phyloP scores from a whole-genome alignment of 371 early-diverging fungal species.

The Mortierella sp. region DNA sequence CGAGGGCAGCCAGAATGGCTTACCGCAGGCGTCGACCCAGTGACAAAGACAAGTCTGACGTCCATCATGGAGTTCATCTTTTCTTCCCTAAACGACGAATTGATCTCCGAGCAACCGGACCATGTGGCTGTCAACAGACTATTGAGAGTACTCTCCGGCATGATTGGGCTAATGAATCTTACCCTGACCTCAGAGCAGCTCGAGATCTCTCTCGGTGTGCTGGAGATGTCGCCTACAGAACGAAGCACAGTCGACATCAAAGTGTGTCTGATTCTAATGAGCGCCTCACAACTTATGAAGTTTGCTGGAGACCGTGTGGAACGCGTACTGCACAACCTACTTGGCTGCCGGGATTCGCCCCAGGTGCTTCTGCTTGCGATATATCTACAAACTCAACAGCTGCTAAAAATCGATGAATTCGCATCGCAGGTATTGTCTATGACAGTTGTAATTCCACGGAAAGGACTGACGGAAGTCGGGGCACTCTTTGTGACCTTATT shows the following conservation, averaged over 20 bases:
- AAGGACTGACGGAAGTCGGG: constrained; percentile 35
- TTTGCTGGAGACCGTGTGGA: constrained; percentile 21
- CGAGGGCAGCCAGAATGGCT: constrained; percentile 53
- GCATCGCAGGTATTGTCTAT: constrained; percentile 47
- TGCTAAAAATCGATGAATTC: constrained; percentile 40
- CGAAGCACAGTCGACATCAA: constrained; percentile 44
- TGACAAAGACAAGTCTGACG: constrained; percentile 34
- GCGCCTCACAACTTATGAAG: constrained; percentile 40
- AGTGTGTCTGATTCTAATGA: constrained; percentile 45
- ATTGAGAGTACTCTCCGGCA: constrained; percentile 45
- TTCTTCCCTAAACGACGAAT: constrained; percentile 49
- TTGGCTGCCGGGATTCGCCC: constrained; percentile 33
- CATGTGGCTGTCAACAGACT: constrained; percentile 35
- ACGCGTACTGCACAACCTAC: constrained; percentile 26
- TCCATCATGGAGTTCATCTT: constrained; percentile 53
- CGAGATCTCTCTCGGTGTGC: constrained; percentile 38
- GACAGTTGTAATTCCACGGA: constrained; percentile 41
- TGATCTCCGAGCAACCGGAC: constrained; percentile 27
- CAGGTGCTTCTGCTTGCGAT: constrained; percentile 38
- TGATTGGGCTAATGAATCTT: constrained; percentile 46
- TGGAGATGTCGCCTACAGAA: constrained; percentile 39
- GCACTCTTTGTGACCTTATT: constrained; percentile 25
- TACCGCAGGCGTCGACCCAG: constrained; percentile 31
- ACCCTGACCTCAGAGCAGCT: constrained; percentile 34
- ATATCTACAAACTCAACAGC: constrained; percentile 35